Conservation (phyloP, 225 moss, liverwort and hornwort genomes). For the Ulota crispa region DNA sequence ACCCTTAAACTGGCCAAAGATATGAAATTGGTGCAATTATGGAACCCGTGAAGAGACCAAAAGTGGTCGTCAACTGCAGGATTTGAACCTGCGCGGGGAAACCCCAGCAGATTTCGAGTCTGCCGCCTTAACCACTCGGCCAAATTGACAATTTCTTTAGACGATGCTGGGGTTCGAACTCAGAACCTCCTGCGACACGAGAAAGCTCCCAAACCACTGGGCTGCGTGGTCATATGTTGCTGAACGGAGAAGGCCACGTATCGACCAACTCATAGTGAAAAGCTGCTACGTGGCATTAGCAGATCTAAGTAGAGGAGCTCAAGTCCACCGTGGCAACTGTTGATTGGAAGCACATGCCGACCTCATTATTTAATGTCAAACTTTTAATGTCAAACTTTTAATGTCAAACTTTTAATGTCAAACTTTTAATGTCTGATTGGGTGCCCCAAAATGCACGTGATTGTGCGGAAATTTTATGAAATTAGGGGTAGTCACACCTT, state of each 20-base stretch:
- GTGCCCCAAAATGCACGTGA: too few relatives aligned
- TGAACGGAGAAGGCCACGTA: fast-evolving
- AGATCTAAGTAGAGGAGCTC: neutral
- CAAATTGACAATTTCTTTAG: neutral
- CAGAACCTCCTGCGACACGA: slow-evolving; percentile 38
- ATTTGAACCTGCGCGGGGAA: slow-evolving; percentile 39
- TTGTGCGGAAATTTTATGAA: neutral
- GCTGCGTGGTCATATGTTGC: neutral
- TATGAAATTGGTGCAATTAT: too few relatives aligned
- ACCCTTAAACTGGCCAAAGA: too few relatives aligned
- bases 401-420: neutral
- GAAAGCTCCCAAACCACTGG: slow-evolving; percentile 44
- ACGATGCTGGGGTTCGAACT: slow-evolving; percentile 46
- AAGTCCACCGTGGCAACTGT: neutral
- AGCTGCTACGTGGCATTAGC: fast-evolving
- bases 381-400: too few relatives aligned
- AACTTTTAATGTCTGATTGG: too few relatives aligned
- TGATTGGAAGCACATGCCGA: neutral
- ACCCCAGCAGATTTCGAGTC: slow-evolving; percentile 38
- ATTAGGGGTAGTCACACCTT: too few relatives aligned
- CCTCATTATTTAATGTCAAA: neutral
- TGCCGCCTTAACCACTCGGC: slow-evolving; percentile 40
- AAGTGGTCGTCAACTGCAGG: slow-evolving; percentile 26
- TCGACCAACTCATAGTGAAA: fast-evolving
- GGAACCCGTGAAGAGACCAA: too few relatives aligned